These are phyloP conservation scores for Seminavis robusta DNA, from an alignment of 108 stramenopile genomes.

Conservation along the genomic window DNA sequence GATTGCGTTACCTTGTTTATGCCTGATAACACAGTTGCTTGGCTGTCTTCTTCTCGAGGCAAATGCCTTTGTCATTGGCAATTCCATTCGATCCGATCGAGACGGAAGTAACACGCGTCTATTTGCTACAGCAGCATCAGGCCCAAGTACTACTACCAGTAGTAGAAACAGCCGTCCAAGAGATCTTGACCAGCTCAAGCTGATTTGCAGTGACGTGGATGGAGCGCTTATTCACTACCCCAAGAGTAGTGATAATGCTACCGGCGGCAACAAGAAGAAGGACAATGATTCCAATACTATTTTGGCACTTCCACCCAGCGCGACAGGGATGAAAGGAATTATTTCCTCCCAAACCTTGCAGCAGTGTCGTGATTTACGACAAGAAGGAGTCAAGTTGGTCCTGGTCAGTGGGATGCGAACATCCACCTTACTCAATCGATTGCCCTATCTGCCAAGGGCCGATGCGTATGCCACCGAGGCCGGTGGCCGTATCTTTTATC, in stretches of 20 bases:
- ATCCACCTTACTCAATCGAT: conserved; percentile 63
- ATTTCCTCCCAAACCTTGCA: conserved; percentile 36
- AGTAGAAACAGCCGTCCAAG: too few species aligned
- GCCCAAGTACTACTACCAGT: not conserved
- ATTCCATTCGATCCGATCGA: too few species aligned
- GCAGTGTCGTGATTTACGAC: conserved; percentile 43
- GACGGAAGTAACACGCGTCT: too few species aligned
- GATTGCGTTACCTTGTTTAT: too few species aligned
- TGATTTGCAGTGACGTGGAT: conserved; percentile 78
- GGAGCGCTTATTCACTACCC: conserved; percentile 82
- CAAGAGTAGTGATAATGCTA: not conserved
- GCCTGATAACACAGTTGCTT: too few species aligned
- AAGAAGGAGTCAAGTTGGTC: conserved; percentile 45
- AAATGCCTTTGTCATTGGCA: too few species aligned
- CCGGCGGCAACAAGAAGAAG: not conserved
- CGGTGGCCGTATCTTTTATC: conserved; percentile 81
- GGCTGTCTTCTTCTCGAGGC: too few species aligned
- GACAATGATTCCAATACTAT: conserved; percentile 2
- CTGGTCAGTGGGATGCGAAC: conserved; percentile 82
- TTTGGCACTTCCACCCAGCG: conserved; percentile 53
- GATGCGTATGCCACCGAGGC: conserved; percentile 77
- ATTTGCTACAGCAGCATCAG: too few species aligned
- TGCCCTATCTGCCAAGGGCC: conserved; percentile 70
- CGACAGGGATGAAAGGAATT: conserved; percentile 56
- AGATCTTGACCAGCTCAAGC: too few species aligned